Conservation (phyloP, 768 basidiomycete genomes). For the Amanita molliuscula region DNA sequence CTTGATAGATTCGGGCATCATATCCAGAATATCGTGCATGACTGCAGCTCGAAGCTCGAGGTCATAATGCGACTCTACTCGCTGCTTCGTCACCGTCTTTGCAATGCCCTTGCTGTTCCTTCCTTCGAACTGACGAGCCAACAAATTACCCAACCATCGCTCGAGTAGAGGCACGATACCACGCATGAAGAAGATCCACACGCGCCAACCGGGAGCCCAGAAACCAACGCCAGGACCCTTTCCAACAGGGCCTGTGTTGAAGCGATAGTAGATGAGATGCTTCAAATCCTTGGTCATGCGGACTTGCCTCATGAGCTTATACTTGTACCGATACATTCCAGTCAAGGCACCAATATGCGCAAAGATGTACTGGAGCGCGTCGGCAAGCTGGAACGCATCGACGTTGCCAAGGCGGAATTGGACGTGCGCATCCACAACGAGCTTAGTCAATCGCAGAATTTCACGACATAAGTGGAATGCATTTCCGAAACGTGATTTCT, state of each 20-base stretch:
- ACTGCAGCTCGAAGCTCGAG: constrained; percentile 95
- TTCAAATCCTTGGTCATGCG: constrained; percentile 99
- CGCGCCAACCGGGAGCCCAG: constrained; percentile 99
- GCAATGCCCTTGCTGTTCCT: constrained; percentile 94
- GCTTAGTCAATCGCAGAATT: constrained; percentile 94
- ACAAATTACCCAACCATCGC: constrained; percentile 94
- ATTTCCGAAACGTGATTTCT: constrained; percentile 99
- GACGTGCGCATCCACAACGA: constrained; percentile 97
- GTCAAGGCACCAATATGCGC: constrained; percentile 96
- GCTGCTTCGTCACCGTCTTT: constrained; percentile 98
- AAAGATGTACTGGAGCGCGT: constrained; percentile 97
- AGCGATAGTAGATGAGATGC: constrained; percentile 96
- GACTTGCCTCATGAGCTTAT: constrained; percentile 99
- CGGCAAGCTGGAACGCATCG: constrained; percentile 98
- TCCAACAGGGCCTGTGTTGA: constrained; percentile 99
- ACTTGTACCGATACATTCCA: constrained; percentile 99
- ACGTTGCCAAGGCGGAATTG: constrained; percentile 98
- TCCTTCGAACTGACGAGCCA: constrained; percentile 98
- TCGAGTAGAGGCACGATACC: constrained; percentile 97
- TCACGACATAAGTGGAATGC: constrained; percentile 98
- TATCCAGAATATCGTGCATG: constrained; percentile 99
- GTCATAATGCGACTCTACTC: constrained; percentile 98
- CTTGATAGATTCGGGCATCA: constrained; percentile 99
- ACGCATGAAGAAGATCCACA: constrained; percentile 99
- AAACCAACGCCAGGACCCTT: constrained; percentile 99